Conservation (phyloP, 108 stramenopile genomes). For the Cyclotella atomus region DNA sequence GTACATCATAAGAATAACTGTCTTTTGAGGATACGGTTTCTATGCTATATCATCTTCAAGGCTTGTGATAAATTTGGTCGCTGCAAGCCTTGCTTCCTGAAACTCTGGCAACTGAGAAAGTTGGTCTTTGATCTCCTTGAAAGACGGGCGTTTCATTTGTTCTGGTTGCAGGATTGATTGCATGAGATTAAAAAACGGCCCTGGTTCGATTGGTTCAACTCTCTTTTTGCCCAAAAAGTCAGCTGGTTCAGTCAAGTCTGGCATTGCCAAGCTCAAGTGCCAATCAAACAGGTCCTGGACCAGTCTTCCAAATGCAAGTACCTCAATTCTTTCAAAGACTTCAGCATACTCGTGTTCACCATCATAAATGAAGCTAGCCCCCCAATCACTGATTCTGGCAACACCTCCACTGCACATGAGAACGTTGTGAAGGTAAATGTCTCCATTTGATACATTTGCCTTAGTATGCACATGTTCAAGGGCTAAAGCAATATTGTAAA, state of each 20-base stretch:
- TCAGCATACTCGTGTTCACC: slow-evolving; percentile 1
- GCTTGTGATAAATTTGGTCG: neutral
- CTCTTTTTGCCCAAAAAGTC: neutral
- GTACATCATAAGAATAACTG: too few relatives aligned
- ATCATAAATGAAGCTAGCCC: slow-evolving; percentile 34
- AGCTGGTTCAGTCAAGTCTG: slow-evolving; percentile 25
- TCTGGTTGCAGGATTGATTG: slow-evolving; percentile 17
- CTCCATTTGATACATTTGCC: slow-evolving; percentile 30
- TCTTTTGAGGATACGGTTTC: too few relatives aligned
- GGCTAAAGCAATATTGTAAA: slow-evolving; percentile 35
- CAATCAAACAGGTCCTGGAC: slow-evolving; percentile 43
- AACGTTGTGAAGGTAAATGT: slow-evolving; percentile 43
- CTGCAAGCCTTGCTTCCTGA: neutral
- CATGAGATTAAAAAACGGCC: slow-evolving; percentile 20
- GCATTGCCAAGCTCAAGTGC: slow-evolving; percentile 17
- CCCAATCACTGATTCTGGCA: slow-evolving; percentile 33
- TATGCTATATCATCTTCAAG: too few relatives aligned
- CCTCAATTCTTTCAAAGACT: slow-evolving; percentile 37
- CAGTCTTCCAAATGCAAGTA: slow-evolving; percentile 37
- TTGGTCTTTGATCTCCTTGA: slow-evolving; percentile 14
- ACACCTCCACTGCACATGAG: slow-evolving; percentile 18
- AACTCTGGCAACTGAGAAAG: slow-evolving; percentile 19
- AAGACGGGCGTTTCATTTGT: slow-evolving; percentile 18
- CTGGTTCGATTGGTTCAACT: slow-evolving; percentile 6
- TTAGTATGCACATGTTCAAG: slow-evolving; percentile 32